Base-by-base conservation (phyloP, 176 grass and related monocot species). In the Aegilops longissima region DNA sequence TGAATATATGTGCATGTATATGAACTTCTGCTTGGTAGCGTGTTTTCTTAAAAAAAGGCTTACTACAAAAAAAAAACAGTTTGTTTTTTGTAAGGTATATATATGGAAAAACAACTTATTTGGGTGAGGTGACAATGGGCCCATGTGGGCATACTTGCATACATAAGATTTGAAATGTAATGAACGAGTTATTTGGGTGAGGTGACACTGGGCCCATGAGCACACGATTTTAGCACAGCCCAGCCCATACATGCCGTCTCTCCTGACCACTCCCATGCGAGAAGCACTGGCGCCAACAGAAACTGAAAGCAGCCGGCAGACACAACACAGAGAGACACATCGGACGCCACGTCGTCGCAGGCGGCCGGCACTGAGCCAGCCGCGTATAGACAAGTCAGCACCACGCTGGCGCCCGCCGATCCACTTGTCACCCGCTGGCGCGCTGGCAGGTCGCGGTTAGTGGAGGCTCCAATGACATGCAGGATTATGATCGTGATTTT, bases 311-410 rank as follows among this genome's bases (percentile, higher is more conserved):
- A 87, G 38, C 62, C 30, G 4, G 73, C 27, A 51, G 9, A 3
- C 33, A 23, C 18, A 0, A 7, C 10, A 5, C 0, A 5, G 23
- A 87, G 8, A 66, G 82, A 91, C 85, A 93, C 91, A 65, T 84
- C 38, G 49, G 87, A 86, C 51, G 29, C 27, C 77, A 67, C 68
- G 14, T 12, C 1, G 38, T 70, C 76, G 54, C 11, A 76, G 39
- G 65, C 1, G 64, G 38, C 76, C 1, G 0, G 52, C 1, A 12
- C 34, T 21, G 40, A 40, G 5, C 85, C 91, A 90, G 70, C 24
- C 64, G 3, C 14, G 56, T 59, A 44, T 90, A 82, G 91, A 93
- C 91, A 93, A 87, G 56, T 90, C 91, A 93, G 8, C 70, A 3
- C 34, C 77, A 51, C 54, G 8, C 3, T 87, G 71, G 80, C n/a